Evolutionary conservation across 1,139 yeast species (phyloP).

Genomic region (Zygosaccharomyces sapae): DNA sequence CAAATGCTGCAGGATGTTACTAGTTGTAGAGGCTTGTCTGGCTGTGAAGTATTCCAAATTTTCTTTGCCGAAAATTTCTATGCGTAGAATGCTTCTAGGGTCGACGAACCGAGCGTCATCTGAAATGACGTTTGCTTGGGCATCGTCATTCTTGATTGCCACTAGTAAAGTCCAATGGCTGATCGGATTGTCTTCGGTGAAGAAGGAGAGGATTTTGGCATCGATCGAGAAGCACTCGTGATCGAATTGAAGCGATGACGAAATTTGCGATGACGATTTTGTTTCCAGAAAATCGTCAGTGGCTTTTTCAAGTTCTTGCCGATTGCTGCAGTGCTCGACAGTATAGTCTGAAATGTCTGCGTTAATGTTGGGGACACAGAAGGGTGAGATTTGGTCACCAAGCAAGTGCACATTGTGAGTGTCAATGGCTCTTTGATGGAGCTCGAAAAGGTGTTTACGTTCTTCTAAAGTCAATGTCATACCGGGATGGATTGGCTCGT

Average conservation of each 20-base stretch:
- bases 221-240: conserved; percentile 9
- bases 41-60: conserved; percentile 19
- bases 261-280: not conserved
- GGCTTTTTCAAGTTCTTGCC: not conserved
- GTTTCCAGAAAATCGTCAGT: not conserved
- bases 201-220: conserved; percentile 12
- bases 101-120: conserved; percentile 13
- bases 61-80: conserved; percentile 15
- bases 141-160: conserved; percentile 16
- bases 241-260: not conserved
- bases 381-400: not conserved
- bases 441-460: not conserved
- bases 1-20: too few species aligned
- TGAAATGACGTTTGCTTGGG: conserved; percentile 2
- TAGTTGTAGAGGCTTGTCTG: not conserved
- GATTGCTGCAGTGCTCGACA: not conserved
- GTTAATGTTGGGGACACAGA: not conserved
- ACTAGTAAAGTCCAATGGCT: conserved; percentile 9
- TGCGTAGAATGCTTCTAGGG: conserved; percentile 17
- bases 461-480: conserved; percentile 7
- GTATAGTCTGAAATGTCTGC: not conserved
- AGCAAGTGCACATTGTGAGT: not conserved
- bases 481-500: conserved; percentile 22
- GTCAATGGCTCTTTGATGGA: not conserved
- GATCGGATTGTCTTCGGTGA: not conserved